Conservation (phyloP, 2,329 filamentous ascomycete species). For the Colletotrichum agaves region DNA sequence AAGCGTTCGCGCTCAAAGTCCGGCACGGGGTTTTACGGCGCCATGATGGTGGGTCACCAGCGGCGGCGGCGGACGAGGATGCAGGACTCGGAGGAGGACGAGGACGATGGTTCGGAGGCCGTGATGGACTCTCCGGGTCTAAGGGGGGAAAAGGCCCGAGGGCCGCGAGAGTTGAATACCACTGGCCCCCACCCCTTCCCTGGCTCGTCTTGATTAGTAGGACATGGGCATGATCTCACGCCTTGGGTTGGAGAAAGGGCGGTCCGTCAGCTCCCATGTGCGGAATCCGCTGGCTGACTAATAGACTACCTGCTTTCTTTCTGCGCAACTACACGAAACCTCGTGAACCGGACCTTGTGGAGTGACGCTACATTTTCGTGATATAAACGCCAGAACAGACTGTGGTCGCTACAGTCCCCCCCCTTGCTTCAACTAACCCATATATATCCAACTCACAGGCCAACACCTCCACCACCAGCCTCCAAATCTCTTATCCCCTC, state of each 20-base stretch:
- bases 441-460: no score
- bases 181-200: neutral
- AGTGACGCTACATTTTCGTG: neutral
- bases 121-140: no score
- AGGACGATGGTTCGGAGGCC: no score
- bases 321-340: neutral
- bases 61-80: no score
- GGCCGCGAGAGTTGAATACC: neutral
- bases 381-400: no score
- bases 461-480: no score
- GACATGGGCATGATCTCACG: neutral
- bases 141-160: no score
- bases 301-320: conserved; percentile 31
- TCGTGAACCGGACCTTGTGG: neutral
- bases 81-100: no score
- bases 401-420: no score
- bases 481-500: no score
- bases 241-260: neutral
- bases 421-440: no score
- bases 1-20: neutral
- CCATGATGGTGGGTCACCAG: no score
- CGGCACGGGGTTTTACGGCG: neutral
- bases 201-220: neutral
- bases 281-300: conserved; percentile 3
- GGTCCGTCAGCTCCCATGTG: neutral